Evolutionary conservation across 2,329 filamentous ascomycete species (phyloP).

Genomic region (Paecilomyces formosus): DNA sequence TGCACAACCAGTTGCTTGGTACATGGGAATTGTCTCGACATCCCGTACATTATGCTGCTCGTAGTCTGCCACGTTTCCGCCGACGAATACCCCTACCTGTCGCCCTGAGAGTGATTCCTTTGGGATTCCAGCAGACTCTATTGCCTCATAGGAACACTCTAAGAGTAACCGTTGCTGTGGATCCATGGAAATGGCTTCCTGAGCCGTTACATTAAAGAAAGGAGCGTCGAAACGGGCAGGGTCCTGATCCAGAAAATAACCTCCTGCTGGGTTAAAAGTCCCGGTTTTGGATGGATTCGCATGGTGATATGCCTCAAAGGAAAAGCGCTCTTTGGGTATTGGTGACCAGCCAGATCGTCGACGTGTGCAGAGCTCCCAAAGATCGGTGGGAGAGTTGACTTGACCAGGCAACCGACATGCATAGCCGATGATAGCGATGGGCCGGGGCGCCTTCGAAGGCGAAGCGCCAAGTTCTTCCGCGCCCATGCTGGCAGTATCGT

Average conservation of each 20-base stretch:
- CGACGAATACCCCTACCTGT: neutral
- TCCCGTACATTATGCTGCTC: slow-evolving; percentile 5
- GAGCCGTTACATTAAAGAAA: slow-evolving; percentile 16
- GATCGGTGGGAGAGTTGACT: neutral
- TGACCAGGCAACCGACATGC: neutral
- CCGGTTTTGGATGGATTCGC: neutral
- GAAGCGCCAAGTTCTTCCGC: too few species aligned
- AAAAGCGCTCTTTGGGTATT: slow-evolving; percentile 4
- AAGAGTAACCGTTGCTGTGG: slow-evolving; percentile 1
- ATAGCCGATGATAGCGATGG: slow-evolving; percentile 1
- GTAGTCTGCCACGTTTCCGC: slow-evolving; percentile 4
- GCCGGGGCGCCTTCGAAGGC: neutral
- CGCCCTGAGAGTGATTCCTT: neutral
- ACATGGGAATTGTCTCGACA: slow-evolving; percentile 3
- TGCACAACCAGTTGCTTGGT: neutral
- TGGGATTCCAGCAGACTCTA: slow-evolving; percentile 1
- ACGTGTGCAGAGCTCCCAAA: slow-evolving; percentile 4
- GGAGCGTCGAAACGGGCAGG: slow-evolving; percentile 12
- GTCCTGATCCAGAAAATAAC: slow-evolving; percentile 6
- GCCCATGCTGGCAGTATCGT: too few species aligned
- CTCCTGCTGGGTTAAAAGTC: neutral
- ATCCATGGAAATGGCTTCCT: slow-evolving; percentile 10
- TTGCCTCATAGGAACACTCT: slow-evolving; percentile 3
- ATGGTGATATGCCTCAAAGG: slow-evolving; percentile 6
- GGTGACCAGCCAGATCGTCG: neutral